phyloP scores from a whole-genome alignment of 2,329 filamentous ascomycete genomes.

The Aspergillus piperis region DNA sequence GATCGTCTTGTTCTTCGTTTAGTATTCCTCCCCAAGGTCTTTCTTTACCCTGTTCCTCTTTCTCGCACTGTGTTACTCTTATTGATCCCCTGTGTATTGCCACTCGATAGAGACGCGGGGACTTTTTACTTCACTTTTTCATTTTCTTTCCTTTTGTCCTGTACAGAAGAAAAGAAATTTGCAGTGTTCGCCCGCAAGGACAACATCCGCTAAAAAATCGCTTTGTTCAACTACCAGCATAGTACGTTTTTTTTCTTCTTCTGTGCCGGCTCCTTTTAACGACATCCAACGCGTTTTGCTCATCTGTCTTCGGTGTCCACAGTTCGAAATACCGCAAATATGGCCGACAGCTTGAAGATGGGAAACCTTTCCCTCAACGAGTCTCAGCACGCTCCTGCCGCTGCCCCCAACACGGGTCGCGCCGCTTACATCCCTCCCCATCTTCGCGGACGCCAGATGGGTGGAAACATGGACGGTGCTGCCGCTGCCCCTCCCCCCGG shows the following conservation, averaged over 20 bases:
- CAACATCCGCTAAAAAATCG: slow-evolving; percentile 6
- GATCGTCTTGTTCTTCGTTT: slow-evolving; percentile 26
- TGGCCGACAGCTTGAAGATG: slow-evolving; percentile 46
- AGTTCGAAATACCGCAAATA: slow-evolving; percentile 31
- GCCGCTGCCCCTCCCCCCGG: slow-evolving; percentile 25
- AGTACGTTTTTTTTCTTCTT: slow-evolving; percentile 11
- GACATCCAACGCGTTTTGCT: slow-evolving; percentile 4
- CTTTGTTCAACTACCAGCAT: slow-evolving; percentile 7
- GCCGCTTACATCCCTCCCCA: slow-evolving; percentile 68
- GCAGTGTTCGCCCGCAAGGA: neutral
- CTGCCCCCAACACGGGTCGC: slow-evolving; percentile 54
- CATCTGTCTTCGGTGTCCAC: slow-evolving; percentile 8
- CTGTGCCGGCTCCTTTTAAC: neutral
- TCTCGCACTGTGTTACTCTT: slow-evolving; percentile 32
- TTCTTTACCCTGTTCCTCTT: slow-evolving; percentile 30
- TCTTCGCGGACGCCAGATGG: slow-evolving; percentile 51
- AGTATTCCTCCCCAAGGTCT: slow-evolving; percentile 26
- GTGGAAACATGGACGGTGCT: slow-evolving; percentile 43
- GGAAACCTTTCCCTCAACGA: slow-evolving; percentile 56
- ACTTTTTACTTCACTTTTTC: slow-evolving; percentile 26
- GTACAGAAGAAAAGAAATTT: slow-evolving; percentile 23
- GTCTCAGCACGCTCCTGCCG: slow-evolving; percentile 58
- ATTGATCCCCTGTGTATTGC: slow-evolving; percentile 27
- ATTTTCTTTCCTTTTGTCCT: slow-evolving; percentile 27
- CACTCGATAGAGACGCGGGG: slow-evolving; percentile 24